Conservation (phyloP, 176 grass and related monocot species). For the Zea luxurians region DNA sequence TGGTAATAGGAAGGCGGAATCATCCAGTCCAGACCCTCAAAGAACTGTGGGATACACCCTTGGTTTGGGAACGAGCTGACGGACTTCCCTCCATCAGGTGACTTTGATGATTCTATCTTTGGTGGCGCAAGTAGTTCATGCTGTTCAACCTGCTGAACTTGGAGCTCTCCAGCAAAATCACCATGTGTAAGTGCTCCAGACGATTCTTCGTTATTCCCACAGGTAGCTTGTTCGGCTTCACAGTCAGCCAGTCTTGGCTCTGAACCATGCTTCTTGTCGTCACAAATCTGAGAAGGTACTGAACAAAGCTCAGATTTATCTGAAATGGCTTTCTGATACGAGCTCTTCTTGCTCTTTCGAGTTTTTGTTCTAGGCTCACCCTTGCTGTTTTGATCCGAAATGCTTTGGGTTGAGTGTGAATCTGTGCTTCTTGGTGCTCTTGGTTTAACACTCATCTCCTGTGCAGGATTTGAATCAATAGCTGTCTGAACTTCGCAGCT, state of each 20-base stretch:
- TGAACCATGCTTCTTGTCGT: conserved; percentile 33
- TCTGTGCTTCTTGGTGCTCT: conserved; percentile 34
- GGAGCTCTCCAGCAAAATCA: conserved; percentile 35
- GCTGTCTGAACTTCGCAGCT: conserved; percentile 28
- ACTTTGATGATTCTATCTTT: conserved; percentile 49
- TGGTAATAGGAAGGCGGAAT: conserved; percentile 67
- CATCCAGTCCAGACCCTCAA: conserved; percentile 75
- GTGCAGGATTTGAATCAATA: conserved; percentile 30
- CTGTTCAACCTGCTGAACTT: conserved; percentile 42
- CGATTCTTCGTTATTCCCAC: conserved; percentile 46
- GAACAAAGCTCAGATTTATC: conserved; percentile 56
- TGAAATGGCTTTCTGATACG: conserved; percentile 46
- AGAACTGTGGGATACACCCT: conserved; percentile 44
- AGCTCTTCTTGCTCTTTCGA: conserved; percentile 50
- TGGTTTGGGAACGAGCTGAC: conserved; percentile 51
- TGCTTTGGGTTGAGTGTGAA: conserved; percentile 41
- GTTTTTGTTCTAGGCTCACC: conserved; percentile 45
- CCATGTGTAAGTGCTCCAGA: conserved; percentile 39
- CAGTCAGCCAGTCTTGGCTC: conserved; percentile 22
- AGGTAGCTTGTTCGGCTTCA: conserved; percentile 17
- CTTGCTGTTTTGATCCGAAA: conserved; percentile 46
- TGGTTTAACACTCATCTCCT: conserved; percentile 36
- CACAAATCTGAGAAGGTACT: conserved; percentile 37
- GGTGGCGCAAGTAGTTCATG: conserved; percentile 33
- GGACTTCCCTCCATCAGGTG: conserved; percentile 50